phyloP scores from a whole-genome alignment of 768 basidiomycete genomes.

The Suillus sp. region DNA sequence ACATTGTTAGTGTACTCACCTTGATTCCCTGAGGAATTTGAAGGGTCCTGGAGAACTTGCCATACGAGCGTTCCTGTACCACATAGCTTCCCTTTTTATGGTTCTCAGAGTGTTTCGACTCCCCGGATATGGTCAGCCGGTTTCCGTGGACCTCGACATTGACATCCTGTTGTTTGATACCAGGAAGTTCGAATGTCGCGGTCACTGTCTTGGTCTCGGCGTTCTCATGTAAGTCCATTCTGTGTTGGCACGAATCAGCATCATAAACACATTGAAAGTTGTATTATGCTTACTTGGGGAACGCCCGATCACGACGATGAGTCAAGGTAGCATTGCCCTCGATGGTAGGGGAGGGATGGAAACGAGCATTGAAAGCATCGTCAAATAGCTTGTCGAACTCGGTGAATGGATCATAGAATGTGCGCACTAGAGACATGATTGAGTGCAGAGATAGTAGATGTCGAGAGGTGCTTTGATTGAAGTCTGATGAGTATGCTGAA shows the following conservation, averaged over 20 bases:
- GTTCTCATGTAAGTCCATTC: conserved; percentile 60
- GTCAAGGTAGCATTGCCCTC: conserved; percentile 16
- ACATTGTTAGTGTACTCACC: not conserved
- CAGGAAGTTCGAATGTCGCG: conserved; percentile 28
- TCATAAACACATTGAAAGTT: not conserved
- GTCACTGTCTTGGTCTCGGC: conserved; percentile 48
- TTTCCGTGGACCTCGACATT: not conserved
- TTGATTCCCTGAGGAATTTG: not conserved
- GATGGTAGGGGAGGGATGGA: conserved; percentile 19
- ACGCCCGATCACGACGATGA: not conserved
- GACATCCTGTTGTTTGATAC: not conserved
- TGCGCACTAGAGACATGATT: conserved; percentile 28
- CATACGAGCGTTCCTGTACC: not conserved
- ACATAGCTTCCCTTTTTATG: not conserved
- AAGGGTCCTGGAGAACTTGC: not conserved
- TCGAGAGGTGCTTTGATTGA: not conserved
- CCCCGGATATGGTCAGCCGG: not conserved
- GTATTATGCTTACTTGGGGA: conserved; percentile 31
- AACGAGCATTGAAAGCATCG: conserved; percentile 33
- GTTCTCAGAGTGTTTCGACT: not conserved
- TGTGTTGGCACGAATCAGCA: conserved; percentile 20
- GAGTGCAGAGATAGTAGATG: not conserved
- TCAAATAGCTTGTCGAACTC: conserved; percentile 48
- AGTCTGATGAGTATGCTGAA: not conserved
- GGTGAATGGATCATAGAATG: conserved; percentile 39